Base-by-base conservation (phyloP, 1,284 basidiomycete genomes). In the Pseudozyma sp. region DNA sequence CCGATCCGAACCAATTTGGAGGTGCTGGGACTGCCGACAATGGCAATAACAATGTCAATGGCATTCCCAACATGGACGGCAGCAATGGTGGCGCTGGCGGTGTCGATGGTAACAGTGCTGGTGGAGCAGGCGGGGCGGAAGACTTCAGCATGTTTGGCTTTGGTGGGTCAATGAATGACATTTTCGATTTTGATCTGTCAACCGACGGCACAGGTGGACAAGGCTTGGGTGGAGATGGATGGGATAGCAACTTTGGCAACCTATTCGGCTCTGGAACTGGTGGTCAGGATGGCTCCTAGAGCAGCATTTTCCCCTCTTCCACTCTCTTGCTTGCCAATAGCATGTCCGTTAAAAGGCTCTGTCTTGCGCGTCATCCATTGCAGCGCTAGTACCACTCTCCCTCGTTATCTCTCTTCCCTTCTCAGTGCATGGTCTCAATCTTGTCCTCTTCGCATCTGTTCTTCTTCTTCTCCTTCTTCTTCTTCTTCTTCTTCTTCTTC, bases 141-240 rank as follows among this genome's bases (percentile, higher is more conserved):
- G 81, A 83, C 52, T 80, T 81, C 25, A 70, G 71, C 53, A 80
- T 83, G 80, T 82, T 81, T 56, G 75, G 76, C 14, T 77, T 77
- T 18, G 76, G 76, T 56, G 76, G 73, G 12, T 72, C 69, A 54
- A 79, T 79, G 76, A 80, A 76, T 40, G 79, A 83, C 45, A 79
- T 83, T 49, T 83, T 83, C 38, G 80, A 83, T 58, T 81, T 81
- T 57, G 80, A 82, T 53, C 69, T 82, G 52, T 73, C 54, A 34
- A 76, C 73, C 34, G 73, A 73, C 35, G 73, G 62, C 5, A 56
- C 67, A 0, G 70, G 66, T 19, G 66, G 59, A 2, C 47, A 55
- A n/a, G 54, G 64, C 13, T 36, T 78, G 38, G 65, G 69, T 36
- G 54, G 70, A 13, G 77, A 76, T 19, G 62, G 50, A 19, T 76